phyloP scores from a whole-genome alignment of 495 filamentous ascomycete species.

The Penicillium arizonense region DNA sequence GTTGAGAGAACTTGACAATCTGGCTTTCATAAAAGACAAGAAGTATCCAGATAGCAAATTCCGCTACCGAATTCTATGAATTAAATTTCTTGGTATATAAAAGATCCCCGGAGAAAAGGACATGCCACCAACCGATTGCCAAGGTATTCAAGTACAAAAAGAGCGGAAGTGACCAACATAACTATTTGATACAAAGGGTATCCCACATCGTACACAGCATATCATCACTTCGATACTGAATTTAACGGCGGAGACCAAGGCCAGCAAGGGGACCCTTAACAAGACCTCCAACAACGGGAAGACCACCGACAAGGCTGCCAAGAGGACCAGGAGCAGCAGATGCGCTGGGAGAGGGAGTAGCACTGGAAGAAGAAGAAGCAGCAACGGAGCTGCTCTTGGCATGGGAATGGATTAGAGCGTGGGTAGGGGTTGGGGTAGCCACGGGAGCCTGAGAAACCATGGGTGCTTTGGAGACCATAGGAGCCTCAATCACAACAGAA shows the following conservation, averaged over 20 bases:
- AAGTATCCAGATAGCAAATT: not conserved
- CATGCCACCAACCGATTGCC: slow-evolving; percentile 5
- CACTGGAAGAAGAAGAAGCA: slow-evolving; percentile 11
- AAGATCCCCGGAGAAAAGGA: slow-evolving; percentile 9
- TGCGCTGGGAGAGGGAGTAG: slow-evolving; percentile 7
- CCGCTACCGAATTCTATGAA: slow-evolving; percentile 8
- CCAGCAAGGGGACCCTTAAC: not conserved
- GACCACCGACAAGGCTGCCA: slow-evolving; percentile 1
- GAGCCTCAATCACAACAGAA: not conserved
- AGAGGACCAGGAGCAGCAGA: not conserved
- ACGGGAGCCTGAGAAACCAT: slow-evolving; percentile 6
- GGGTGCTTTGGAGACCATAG: not conserved
- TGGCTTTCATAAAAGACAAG: slow-evolving; percentile 2
- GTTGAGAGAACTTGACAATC: not conserved
- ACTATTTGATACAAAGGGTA: not conserved
- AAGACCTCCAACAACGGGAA: slow-evolving; percentile 11
- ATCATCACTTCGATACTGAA: not conserved
- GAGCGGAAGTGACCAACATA: not conserved
- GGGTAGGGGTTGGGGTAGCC: slow-evolving; percentile 1
- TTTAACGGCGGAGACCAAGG: slow-evolving; percentile 9
- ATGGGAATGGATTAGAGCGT: not conserved
- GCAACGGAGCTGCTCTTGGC: not conserved
- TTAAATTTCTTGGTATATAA: slow-evolving; percentile 24
- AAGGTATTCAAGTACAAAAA: slow-evolving; percentile 12
- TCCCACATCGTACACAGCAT: not conserved